A percentile compares a stretch with the other conserved stretches of the same genome.
Evolutionary conservation across 2,329 filamentous ascomycete genomes (phyloP).

Genomic region (Penicillium sp.): DNA sequence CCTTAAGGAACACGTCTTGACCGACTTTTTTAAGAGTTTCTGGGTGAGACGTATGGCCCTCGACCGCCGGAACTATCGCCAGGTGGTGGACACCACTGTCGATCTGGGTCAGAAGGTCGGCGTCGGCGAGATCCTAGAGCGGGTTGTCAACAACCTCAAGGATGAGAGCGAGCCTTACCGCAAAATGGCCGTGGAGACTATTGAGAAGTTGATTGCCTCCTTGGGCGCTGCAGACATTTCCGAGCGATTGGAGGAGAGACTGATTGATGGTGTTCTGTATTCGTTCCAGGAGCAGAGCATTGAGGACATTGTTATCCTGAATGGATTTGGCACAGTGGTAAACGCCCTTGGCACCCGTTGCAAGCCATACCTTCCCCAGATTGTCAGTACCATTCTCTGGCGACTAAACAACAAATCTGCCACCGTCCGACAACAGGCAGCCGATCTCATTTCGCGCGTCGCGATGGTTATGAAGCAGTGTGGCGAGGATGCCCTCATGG

Average conservation of each 20-base stretch:
- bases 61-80: conserved; percentile 95
- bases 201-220: conserved; percentile 93
- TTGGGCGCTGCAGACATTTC: conserved; percentile 92
- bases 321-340: conserved; percentile 96
- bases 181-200: conserved; percentile 98
- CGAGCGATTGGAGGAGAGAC: conserved; percentile 84
- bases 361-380: conserved; percentile 95
- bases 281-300: conserved; percentile 98
- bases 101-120: conserved; percentile 98
- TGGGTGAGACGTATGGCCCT: conserved; percentile 97
- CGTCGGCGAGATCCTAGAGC: conserved; percentile 88
- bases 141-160: conserved; percentile 92
- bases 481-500: conserved; percentile 92
- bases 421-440: conserved; percentile 93
- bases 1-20: conserved; percentile 89
- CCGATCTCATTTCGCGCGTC: conserved; percentile 93
- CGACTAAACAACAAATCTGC: conserved; percentile 97
- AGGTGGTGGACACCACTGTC: conserved; percentile 97
- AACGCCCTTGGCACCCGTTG: conserved; percentile 91
- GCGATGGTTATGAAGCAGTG: conserved; percentile 99
- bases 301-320: conserved; percentile 93
- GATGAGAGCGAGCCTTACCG: conserved; percentile 97
- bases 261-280: conserved; percentile 92
- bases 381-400: conserved; percentile 95
- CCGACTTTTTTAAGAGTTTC: conserved; percentile 98